These are phyloP conservation scores for Lentinula detonsa DNA, from an alignment of 768 basidiomycete genomes.

Conservation along the genomic window DNA sequence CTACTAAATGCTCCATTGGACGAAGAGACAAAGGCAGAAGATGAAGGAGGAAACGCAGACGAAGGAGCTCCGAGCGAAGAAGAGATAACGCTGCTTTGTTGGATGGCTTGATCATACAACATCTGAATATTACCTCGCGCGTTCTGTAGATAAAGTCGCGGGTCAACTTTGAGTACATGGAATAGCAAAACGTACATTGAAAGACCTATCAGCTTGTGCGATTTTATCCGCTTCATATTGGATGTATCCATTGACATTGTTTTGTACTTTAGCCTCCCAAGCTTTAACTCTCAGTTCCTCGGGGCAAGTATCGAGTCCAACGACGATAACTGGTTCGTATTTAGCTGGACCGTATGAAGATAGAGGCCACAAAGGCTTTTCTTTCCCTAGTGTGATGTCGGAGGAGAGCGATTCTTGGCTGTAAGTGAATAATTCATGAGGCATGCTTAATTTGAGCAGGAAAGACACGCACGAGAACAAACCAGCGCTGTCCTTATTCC, in stretches of 20 bases:
- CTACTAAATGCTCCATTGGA: constrained; percentile 17
- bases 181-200: constrained; percentile 22
- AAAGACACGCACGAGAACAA: constrained; percentile 33
- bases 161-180: neutral
- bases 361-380: constrained; percentile 76
- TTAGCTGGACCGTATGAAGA: constrained; percentile 78
- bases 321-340: constrained; percentile 58
- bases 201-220: constrained; percentile 44
- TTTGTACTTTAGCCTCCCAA: constrained; percentile 32
- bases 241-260: constrained; percentile 22
- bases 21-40: constrained; percentile 16
- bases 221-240: constrained; percentile 57
- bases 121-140: constrained; percentile 43
- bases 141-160: constrained; percentile 25
- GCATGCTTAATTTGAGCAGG: neutral
- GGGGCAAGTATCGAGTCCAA: constrained; percentile 62
- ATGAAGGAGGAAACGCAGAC: constrained; percentile 13
- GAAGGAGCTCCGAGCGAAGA: constrained; percentile 8
- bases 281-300: constrained; percentile 78
- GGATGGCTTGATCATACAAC: constrained; percentile 46
- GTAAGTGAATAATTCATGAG: neutral
- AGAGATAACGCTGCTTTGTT: constrained; percentile 24
- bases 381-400: constrained; percentile 54
- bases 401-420: constrained; percentile 58
- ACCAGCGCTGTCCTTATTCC: constrained; percentile 16